These are phyloP conservation scores for Calonectria ilicicola DNA, from an alignment of 2,329 filamentous ascomycete species.

Conservation along the genomic window DNA sequence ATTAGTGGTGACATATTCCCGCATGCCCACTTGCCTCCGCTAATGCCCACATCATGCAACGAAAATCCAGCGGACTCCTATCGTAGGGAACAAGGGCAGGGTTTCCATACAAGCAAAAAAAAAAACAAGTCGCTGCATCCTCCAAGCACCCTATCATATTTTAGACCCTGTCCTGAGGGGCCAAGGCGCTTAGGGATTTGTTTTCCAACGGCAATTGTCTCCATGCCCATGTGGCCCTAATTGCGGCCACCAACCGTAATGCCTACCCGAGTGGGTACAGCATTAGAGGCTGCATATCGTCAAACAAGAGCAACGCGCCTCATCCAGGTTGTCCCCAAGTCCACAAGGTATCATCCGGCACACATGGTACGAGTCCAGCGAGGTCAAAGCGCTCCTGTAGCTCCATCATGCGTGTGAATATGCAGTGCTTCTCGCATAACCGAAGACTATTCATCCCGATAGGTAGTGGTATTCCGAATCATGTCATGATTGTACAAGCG, in stretches of 20 bases:
- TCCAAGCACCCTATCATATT: slow-evolving; percentile 19
- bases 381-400: background rate
- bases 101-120: slow-evolving; percentile 7
- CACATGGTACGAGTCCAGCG: background rate
- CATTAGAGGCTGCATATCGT: background rate
- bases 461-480: background rate
- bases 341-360: background rate
- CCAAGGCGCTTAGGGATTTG: slow-evolving; percentile 9
- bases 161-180: background rate
- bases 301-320: background rate
- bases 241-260: slow-evolving; percentile 10
- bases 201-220: background rate
- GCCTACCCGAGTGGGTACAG: slow-evolving; percentile 11
- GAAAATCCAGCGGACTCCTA: background rate
- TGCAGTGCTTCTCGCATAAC: background rate
- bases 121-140: background rate
- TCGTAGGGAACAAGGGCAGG: slow-evolving; percentile 3
- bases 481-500: slow-evolving; percentile 9
- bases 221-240: slow-evolving; percentile 10
- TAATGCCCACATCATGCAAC: background rate
- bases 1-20: background rate
- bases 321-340: slow-evolving; percentile 1
- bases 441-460: background rate
- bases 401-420: background rate
- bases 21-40: background rate